phyloP scores from a whole-genome alignment of 345 rosid genomes.

The Populus euphratica region DNA sequence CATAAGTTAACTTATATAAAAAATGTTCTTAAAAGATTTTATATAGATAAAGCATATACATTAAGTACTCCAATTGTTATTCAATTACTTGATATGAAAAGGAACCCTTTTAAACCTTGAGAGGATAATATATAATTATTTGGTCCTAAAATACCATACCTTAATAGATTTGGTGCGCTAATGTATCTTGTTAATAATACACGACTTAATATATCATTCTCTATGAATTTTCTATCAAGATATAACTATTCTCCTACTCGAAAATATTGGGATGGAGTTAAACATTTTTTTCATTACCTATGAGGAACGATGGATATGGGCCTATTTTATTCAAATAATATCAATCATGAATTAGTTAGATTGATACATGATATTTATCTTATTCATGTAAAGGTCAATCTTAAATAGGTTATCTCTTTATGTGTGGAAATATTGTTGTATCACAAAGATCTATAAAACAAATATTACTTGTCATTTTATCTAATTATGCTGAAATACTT shows the following conservation, averaged over 20 bases:
- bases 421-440: not conserved
- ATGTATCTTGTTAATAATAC: conserved; percentile 5
- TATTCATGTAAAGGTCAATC: conserved; percentile 1
- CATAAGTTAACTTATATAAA: not conserved
- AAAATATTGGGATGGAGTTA: not conserved
- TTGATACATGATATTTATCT: not conserved
- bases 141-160: not conserved
- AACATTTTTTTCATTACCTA: not conserved
- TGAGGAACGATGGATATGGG: not conserved
- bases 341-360: too few relatives aligned
- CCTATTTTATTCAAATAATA: not conserved
- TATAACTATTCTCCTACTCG: not conserved
- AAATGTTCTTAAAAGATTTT: not conserved
- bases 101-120: not conserved
- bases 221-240: not conserved
- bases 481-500: not conserved
- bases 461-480: not conserved
- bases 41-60: not conserved
- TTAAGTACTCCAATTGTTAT: not conserved
- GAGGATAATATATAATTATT: not conserved
- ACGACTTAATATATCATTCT: not conserved
- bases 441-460: not conserved
- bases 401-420: not conserved
- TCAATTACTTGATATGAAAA: not conserved
- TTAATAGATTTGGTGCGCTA: not conserved